Conservation (phyloP, 2,329 filamentous ascomycete species). For the Decorospora gaudefroyi region DNA sequence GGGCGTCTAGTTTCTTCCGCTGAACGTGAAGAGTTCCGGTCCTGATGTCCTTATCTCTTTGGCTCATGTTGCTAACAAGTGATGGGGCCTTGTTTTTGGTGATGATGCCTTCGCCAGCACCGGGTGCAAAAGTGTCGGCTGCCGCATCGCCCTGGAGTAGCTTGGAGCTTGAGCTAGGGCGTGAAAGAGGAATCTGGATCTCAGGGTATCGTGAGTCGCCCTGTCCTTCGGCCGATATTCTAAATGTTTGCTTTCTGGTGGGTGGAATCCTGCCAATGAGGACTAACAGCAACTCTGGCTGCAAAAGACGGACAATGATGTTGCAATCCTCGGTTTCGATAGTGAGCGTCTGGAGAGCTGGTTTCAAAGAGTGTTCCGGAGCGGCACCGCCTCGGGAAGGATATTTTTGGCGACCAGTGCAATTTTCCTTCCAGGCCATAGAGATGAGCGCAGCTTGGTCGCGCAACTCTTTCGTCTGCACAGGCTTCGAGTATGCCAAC, state of each 20-base stretch:
- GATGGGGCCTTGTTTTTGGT: constrained; percentile 35
- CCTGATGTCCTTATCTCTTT: constrained; percentile 44
- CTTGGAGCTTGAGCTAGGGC: constrained; percentile 13
- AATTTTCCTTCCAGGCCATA: constrained; percentile 56
- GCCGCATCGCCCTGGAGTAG: constrained; percentile 13
- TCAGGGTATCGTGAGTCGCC: constrained; percentile 49
- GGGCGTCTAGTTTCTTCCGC: constrained; percentile 54
- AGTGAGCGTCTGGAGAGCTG: constrained; percentile 51
- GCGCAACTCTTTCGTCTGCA: constrained; percentile 55
- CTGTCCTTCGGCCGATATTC: constrained; percentile 51
- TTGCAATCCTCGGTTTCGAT: constrained; percentile 54
- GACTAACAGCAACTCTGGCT: constrained; percentile 54
- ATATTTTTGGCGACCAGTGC: constrained; percentile 24
- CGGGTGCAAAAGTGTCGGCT: constrained; percentile 2
- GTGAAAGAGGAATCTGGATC: constrained; percentile 8
- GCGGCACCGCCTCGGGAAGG: constrained; percentile 13
- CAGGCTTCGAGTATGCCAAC: constrained; percentile 55
- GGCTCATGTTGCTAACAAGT: constrained; percentile 46
- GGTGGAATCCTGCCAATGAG: constrained; percentile 56
- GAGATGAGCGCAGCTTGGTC: constrained; percentile 56
- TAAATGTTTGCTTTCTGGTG: constrained; percentile 45
- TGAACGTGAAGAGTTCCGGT: constrained; percentile 54
- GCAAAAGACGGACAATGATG: constrained; percentile 53
- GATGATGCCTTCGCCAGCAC: constrained; percentile 10
- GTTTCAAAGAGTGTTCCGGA: constrained; percentile 17